A percentile compares a stretch with the other conserved stretches of the same genome.
Evolutionary conservation across 2,329 filamentous ascomycete genomes (phyloP).

Genomic region (Botrytis galanthina): DNA sequence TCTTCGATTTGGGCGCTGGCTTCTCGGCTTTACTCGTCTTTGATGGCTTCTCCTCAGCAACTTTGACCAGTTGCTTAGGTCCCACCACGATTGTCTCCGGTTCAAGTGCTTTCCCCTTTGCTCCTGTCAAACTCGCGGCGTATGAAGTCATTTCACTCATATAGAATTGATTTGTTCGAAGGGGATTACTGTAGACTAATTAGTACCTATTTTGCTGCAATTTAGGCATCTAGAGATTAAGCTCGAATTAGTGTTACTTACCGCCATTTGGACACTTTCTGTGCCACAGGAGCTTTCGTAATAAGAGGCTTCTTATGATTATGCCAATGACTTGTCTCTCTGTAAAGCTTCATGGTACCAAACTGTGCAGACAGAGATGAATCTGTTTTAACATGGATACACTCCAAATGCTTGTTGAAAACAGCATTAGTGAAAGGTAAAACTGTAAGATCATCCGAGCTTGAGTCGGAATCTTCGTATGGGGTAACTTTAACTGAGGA

Average conservation of each 20-base stretch:
- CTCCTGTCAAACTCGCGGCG: conserved; percentile 66
- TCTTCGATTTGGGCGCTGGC: conserved; percentile 28
- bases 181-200: conserved; percentile 32
- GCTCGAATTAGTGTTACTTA: conserved; percentile 24
- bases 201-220: neutral
- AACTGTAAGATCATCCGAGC: conserved; percentile 35
- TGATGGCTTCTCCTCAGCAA: conserved; percentile 32
- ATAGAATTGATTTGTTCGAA: conserved; percentile 53
- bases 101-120: conserved; percentile 59
- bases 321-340: conserved; percentile 60
- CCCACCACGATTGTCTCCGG: conserved; percentile 61
- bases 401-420: conserved; percentile 47
- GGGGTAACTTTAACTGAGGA: conserved; percentile 24
- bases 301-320: conserved; percentile 54
- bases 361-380: conserved; percentile 30
- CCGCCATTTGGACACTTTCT: conserved; percentile 43
- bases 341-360: conserved; percentile 42
- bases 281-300: conserved; percentile 42
- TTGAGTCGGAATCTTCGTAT: conserved; percentile 23
- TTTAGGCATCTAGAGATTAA: neutral
- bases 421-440: conserved; percentile 49
- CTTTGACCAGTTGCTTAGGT: conserved; percentile 34
- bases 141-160: conserved; percentile 68
- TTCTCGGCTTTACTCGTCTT: conserved; percentile 27
- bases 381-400: conserved; percentile 42